phyloP scores from a whole-genome alignment of 305 asterid genomes.

The Andrographis paniculata region DNA sequence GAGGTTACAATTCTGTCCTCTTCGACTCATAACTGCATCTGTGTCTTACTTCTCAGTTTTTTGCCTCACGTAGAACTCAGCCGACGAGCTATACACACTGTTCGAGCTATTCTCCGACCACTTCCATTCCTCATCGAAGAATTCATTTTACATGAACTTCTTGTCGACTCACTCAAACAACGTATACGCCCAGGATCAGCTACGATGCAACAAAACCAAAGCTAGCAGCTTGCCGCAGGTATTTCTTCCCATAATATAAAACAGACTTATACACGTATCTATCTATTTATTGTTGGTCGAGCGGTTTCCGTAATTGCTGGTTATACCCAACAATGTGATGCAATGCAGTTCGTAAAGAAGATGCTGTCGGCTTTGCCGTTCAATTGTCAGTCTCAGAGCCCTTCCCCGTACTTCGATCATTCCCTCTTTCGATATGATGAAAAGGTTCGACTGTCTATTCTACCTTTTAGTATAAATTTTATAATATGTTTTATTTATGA shows the following conservation, averaged over 20 bases:
- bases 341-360: conserved; percentile 78
- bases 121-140: conserved; percentile 71
- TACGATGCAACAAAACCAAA: conserved; percentile 60
- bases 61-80: conserved; percentile 58
- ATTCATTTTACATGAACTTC: conserved; percentile 62
- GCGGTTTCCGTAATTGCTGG: conserved; percentile 5
- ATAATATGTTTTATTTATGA: neutral
- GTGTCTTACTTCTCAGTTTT: too few species aligned
- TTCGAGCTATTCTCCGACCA: conserved; percentile 78
- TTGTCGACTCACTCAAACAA: conserved; percentile 81
- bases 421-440: conserved; percentile 90
- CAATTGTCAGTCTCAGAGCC: conserved; percentile 1
- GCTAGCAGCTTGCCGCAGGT: conserved; percentile 81
- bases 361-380: conserved; percentile 44
- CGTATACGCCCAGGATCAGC: conserved; percentile 70
- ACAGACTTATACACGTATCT: too few species aligned
- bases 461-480: conserved; percentile 1
- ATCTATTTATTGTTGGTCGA: too few species aligned
- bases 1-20: too few species aligned
- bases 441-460: conserved; percentile 46
- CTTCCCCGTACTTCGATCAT: conserved; percentile 22
- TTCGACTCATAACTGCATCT: too few species aligned
- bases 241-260: too few species aligned
- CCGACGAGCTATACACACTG: conserved; percentile 29
- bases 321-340: conserved; percentile 11